A percentile compares a stretch with the other conserved stretches of the same genome.
These are phyloP conservation scores for Populus hybrid DNA, from an alignment of 441 rosid genomes.

Conservation along the genomic window DNA sequence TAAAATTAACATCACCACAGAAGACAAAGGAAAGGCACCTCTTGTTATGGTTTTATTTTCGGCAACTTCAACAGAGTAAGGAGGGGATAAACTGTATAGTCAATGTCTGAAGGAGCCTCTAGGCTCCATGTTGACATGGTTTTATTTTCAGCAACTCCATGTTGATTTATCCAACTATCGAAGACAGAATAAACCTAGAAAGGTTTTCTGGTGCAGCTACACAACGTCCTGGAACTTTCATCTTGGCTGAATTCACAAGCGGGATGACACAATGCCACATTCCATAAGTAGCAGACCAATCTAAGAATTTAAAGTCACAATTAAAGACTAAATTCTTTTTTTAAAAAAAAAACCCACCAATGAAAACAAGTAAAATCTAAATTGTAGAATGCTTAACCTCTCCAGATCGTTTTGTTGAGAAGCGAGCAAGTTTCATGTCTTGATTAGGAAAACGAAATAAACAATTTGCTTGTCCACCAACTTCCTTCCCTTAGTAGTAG, in stretches of 20 bases:
- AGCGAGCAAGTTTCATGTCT: constrained; percentile 36
- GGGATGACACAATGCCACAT: constrained; percentile 56
- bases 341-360: neutral
- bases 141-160: constrained; percentile 26
- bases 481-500: constrained; percentile 61
- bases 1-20: neutral
- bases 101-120: constrained; percentile 37
- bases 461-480: constrained; percentile 54
- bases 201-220: constrained; percentile 39
- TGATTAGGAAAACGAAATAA: constrained; percentile 38
- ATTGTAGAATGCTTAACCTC: constrained; percentile 33
- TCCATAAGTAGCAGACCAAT: constrained; percentile 74
- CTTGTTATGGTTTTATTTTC: constrained; percentile 45
- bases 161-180: constrained; percentile 31
- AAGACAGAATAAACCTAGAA: neutral
- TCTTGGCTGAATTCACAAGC: constrained; percentile 42
- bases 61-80: constrained; percentile 46
- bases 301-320: constrained; percentile 21
- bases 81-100: constrained; percentile 50
- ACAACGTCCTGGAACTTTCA: constrained; percentile 53
- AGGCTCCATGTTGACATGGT: constrained; percentile 11
- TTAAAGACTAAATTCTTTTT: neutral
- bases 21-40: constrained; percentile 26
- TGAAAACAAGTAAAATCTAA: neutral
- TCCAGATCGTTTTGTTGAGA: constrained; percentile 54